phyloP scores from a whole-genome alignment of 1,284 basidiomycete genomes.

The Ceratobasidium sp. region DNA sequence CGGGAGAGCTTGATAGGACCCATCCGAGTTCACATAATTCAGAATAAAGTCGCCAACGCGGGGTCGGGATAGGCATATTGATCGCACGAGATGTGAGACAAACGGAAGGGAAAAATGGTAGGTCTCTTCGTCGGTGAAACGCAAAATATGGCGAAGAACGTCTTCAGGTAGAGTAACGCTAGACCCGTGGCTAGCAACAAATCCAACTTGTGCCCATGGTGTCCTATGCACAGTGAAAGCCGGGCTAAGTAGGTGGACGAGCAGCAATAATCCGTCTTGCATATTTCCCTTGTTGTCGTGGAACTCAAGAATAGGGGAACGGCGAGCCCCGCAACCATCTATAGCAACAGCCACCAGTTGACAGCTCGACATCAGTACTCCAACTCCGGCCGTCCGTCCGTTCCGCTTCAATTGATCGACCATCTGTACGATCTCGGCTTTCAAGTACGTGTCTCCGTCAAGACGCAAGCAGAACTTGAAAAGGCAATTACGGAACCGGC shows the following conservation, averaged over 20 bases:
- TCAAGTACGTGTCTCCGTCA: neutral
- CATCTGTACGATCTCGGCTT: neutral
- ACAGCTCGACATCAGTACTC: constrained; percentile 11
- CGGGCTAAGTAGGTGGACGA: constrained; percentile 6
- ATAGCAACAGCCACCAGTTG: neutral
- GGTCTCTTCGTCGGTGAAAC: neutral
- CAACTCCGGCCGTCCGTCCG: neutral
- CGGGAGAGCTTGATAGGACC: too few relatives aligned
- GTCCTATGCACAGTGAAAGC: neutral
- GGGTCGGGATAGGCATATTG: neutral
- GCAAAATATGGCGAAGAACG: neutral
- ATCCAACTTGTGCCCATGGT: neutral
- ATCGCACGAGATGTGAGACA: constrained; percentile 1
- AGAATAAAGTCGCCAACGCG: too few relatives aligned
- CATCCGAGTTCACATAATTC: too few relatives aligned
- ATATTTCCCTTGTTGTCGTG: neutral
- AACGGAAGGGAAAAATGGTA: neutral
- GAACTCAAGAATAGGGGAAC: neutral
- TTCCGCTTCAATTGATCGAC: neutral
- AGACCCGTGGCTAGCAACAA: too few relatives aligned
- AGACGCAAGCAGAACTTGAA: neutral
- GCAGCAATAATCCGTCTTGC: neutral
- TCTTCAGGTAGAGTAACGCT: neutral
- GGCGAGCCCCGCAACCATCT: neutral
- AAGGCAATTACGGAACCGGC: constrained; percentile 14